A percentile compares a stretch with the other conserved stretches of the same genome.
phyloP scores from a whole-genome alignment of 2,329 filamentous ascomycete genomes.

The Thielaviopsis punctulata region DNA sequence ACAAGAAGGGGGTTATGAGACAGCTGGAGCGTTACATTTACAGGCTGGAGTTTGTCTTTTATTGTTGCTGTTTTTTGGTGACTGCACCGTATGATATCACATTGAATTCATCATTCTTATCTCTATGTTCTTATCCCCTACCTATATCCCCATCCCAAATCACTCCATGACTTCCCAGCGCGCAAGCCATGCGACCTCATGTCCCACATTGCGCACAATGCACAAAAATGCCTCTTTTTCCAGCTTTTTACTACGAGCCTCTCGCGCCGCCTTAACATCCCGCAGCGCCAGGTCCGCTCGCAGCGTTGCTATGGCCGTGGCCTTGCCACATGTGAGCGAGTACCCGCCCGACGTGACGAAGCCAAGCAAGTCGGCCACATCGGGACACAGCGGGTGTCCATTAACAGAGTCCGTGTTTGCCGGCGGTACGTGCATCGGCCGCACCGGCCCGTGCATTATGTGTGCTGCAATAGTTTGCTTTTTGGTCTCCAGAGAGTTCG shows the following conservation, averaged over 20 bases:
- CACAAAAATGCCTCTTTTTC: slow-evolving; percentile 40
- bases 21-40: too few relatives aligned
- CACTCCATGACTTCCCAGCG: slow-evolving; percentile 50
- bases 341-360: slow-evolving; percentile 82
- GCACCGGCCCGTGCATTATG: slow-evolving; percentile 24
- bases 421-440: slow-evolving; percentile 19
- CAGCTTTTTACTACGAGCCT: slow-evolving; percentile 16
- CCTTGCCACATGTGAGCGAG: slow-evolving; percentile 58
- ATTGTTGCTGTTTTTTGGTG: too few relatives aligned
- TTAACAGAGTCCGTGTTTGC: slow-evolving; percentile 23
- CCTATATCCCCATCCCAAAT: not conserved
- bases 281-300: slow-evolving; percentile 3
- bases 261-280: slow-evolving; percentile 1
- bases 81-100: not conserved
- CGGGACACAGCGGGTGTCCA: slow-evolving; percentile 51
- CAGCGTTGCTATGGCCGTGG: slow-evolving; percentile 58
- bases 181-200: slow-evolving; percentile 61
- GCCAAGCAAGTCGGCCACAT: slow-evolving; percentile 60
- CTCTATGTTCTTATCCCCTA: not conserved
- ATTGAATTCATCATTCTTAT: not conserved
- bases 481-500: slow-evolving; percentile 19
- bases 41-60: not conserved
- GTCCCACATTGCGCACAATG: slow-evolving; percentile 67
- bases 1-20: too few relatives aligned
- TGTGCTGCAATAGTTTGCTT: slow-evolving; percentile 30